Evolutionary conservation across 169 alveolate genomes (phyloP), one percentile per base, ranked within the genome.

Genomic region (Plasmodium gonderi): DNA sequence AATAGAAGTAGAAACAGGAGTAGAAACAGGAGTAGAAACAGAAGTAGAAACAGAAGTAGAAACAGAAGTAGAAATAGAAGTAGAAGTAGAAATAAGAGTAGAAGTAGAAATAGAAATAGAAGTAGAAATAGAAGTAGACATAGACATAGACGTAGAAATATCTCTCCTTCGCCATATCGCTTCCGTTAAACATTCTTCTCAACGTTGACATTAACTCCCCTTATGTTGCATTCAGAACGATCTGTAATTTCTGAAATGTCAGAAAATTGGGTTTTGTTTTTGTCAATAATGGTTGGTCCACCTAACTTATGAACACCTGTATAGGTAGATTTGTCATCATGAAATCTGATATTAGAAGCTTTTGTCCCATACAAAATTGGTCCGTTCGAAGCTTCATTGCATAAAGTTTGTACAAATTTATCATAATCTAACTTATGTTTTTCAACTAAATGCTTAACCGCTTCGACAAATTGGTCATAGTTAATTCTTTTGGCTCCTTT

Each of bases 291-390:
- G 17, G 97, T 93, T 31, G 99, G 99, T 7, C 98, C 98, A 4
- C 98, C 99, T 42, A 79, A 49, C 42, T 96, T 96, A 85, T 97
- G 97, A n/a, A 97, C 98, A 14, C 98, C 98, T 17, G 98, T 98
- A 91, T 96, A 98, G 49, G 96, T 90, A 80, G 95, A 91, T 78
- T 97, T 96, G 93, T 97, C 98, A 60, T 97, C 98, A 79, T 96
- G 95, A 91, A 95, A 97, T 90, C 96, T 96, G 2, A 97, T 98
- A 78, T 95, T 81, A 12, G 97, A 98, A 3, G 98, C 96, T 85
- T 96, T 96, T 29, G 99, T 98, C 1, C 99, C 99, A 11, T 92
- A 12, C 60, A 96, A 92, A 8, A 96, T 92, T 2, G 98, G 98
- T 23, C 98, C 99, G 38, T 97, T 98, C 44, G 95, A 91, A 38